These are phyloP conservation scores for Sporothrix humicola DNA, from an alignment of 2,329 filamentous ascomycete species.

Conservation along the genomic window DNA sequence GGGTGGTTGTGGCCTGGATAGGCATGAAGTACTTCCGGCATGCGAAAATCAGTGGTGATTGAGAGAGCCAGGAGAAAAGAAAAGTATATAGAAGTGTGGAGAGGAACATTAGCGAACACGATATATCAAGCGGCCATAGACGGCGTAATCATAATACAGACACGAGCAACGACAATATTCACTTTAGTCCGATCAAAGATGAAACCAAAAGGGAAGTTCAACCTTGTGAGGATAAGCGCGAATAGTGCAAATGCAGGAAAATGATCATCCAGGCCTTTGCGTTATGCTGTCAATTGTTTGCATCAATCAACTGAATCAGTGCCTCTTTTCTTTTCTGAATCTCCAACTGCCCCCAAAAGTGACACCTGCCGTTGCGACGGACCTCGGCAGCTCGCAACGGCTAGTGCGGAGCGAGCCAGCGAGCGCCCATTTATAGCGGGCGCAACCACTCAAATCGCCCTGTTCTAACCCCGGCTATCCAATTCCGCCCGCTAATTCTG, in stretches of 20 bases:
- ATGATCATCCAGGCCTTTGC: background rate
- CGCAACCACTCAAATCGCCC: background rate
- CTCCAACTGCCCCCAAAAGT: background rate
- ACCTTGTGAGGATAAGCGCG: background rate
- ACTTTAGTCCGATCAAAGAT: background rate
- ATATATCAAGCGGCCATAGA: background rate
- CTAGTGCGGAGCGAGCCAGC: conserved; percentile 1
- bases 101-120: background rate
- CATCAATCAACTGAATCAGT: conserved; percentile 9
- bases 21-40: conserved; percentile 99
- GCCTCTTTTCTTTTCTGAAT: background rate
- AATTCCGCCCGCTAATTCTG: conserved; percentile 16
- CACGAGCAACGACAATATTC: conserved; percentile 1
- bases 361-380: conserved; percentile 13
- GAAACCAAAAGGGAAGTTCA: background rate
- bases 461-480: conserved; percentile 13
- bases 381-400: background rate
- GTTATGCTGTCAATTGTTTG: background rate
- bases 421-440: background rate
- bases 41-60: conserved; percentile 81
- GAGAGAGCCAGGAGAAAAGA: conserved; percentile 32
- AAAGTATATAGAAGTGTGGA: background rate
- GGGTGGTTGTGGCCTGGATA: conserved; percentile 96
- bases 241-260: background rate
- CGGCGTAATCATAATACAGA: conserved; percentile 3